A percentile compares a stretch with the other conserved stretches of the same genome.
Evolutionary conservation across 208 protist species (phyloP).

Genomic region (Trypanosoma avium): DNA sequence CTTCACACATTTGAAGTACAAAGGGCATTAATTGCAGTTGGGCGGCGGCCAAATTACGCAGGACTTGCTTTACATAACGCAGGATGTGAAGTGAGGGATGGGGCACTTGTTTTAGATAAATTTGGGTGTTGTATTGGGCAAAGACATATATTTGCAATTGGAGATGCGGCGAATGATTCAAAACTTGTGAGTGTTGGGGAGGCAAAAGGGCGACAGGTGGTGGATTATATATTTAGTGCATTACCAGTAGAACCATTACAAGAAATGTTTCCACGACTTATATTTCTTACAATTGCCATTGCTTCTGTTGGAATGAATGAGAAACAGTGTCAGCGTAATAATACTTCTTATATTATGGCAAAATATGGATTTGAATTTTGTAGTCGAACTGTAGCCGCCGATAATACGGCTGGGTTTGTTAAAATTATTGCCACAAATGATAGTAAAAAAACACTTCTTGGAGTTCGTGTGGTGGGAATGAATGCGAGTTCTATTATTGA

Average conservation of each 20-base stretch:
- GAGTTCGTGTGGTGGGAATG: constrained; percentile 62
- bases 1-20: constrained; percentile 73
- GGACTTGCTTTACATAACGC: constrained; percentile 67
- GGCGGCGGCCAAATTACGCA: constrained; percentile 60
- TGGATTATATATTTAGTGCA: constrained; percentile 69
- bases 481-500: constrained; percentile 74
- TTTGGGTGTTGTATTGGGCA: constrained; percentile 46
- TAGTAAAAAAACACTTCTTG: constrained; percentile 46
- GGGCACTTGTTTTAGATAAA: constrained; percentile 43
- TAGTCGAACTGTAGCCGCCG: constrained; percentile 67
- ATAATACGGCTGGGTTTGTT: constrained; percentile 68
- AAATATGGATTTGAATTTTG: constrained; percentile 64
- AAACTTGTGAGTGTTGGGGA: constrained; percentile 66
- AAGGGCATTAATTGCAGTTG: constrained; percentile 61
- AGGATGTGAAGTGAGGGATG: constrained; percentile 36
- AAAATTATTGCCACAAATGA: constrained; percentile 82
- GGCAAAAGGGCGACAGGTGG: constrained; percentile 49
- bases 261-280: constrained; percentile 38
- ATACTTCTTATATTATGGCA: constrained; percentile 64
- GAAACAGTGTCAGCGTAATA: constrained; percentile 44
- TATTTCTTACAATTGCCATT: constrained; percentile 58
- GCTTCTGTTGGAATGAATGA: constrained; percentile 74
- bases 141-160: constrained; percentile 63
- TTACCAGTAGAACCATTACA: constrained; percentile 25
- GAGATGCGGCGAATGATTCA: constrained; percentile 51